Evolutionary conservation across 2,329 filamentous ascomycete species (phyloP), one percentile per base, ranked within the genome.

Genomic region (Nemania sp.): DNA sequence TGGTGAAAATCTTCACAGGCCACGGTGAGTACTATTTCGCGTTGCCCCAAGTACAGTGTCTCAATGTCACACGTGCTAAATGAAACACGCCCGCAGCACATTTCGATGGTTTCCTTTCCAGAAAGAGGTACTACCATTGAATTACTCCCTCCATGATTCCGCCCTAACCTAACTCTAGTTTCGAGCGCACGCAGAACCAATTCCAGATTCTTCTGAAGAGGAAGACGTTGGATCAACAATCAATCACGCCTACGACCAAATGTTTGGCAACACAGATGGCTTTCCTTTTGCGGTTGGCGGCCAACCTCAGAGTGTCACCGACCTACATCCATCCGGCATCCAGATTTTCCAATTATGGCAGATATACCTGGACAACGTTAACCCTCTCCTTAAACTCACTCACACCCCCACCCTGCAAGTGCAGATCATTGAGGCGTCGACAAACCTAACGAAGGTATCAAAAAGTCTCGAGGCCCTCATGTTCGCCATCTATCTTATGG

Each of bases 341-440:
- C 87, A 89, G 66, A 89, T 89, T 61, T 86, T 90, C 67, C 85
- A 88, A 71, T 81, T 90, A 20, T 93, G 90, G 90, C 89, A 92
- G 77, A 84, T 88, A 18, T 93, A 91, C 74, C 84, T 92, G 49
- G 86, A 89, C 70, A 92, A 92, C 73, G 87, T 92, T 72, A 89
- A 92, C 72, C 89, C 90, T 0, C 76, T 93, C 5, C 82, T 92
- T 54, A 92, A 92, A 74, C 82, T 92, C 64, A 90, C 88, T 0
- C 90, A 93, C 74, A 86, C 88, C 0, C 89, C 89, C 0, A 91
- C 86, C 1, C 79, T 92, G 0, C 90, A 92, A 75, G 81, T 80
- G n/a, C 85, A 86, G 60, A 85, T 93, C 45, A 86, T 92, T 58
- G 87, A 89, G 65, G 89, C 89, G 7, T 85, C 85, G 41, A 84